A percentile compares a stretch with the other conserved stretches of the same genome.
Evolutionary conservation across 2,329 filamentous ascomycete genomes (phyloP).

Genomic region (Pestalotiopsis fici): DNA sequence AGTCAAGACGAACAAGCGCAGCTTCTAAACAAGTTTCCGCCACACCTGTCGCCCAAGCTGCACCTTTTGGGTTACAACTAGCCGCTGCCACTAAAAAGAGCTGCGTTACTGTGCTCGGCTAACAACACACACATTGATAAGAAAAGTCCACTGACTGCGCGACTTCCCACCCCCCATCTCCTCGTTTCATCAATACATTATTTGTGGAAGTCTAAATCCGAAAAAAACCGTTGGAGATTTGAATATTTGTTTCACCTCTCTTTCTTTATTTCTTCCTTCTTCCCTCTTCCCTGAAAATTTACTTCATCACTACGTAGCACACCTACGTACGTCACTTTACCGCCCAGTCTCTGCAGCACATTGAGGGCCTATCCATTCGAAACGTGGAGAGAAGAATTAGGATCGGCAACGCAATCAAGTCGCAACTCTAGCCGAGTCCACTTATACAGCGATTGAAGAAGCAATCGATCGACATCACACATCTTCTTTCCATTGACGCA

Average conservation of each 20-base stretch:
- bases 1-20: slow-evolving; percentile 1
- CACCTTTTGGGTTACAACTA: neutral
- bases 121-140: neutral
- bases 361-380: neutral
- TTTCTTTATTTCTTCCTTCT: neutral
- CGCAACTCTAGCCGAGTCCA: slow-evolving; percentile 8
- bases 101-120: neutral
- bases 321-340: slow-evolving; percentile 1
- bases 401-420: slow-evolving; percentile 9
- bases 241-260: no score
- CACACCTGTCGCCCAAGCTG: neutral
- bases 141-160: neutral
- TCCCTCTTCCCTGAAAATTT: neutral
- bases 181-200: neutral
- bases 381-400: neutral
- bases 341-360: neutral
- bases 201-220: neutral
- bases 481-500: neutral
- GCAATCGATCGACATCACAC: neutral
- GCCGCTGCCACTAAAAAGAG: neutral
- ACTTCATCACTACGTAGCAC: neutral
- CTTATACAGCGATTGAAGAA: slow-evolving; percentile 3
- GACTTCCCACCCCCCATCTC: neutral
- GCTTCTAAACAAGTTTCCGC: slow-evolving; percentile 1
- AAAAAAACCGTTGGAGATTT: neutral